Conservation (phyloP, 192 early-diverging fungal genomes). For the Piromyces sp. region DNA sequence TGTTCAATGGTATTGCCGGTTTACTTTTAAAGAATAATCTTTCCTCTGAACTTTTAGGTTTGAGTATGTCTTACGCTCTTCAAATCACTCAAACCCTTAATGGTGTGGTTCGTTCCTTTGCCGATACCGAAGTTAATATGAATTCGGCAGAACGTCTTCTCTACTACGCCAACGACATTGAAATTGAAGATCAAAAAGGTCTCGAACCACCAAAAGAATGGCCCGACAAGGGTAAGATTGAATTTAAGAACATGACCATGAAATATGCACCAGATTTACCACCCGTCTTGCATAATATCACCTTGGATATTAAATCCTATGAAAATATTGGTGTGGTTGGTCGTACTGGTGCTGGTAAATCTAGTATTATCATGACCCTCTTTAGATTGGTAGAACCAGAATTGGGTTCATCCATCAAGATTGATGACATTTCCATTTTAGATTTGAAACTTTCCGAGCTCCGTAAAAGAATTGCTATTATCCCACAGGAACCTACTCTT, state of each 20-base stretch:
- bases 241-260: slow-evolving; percentile 18
- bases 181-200: slow-evolving; percentile 14
- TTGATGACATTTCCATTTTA: not conserved
- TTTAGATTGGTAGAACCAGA: too few species aligned
- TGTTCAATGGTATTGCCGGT: slow-evolving; percentile 56
- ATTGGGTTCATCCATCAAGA: not conserved
- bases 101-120: slow-evolving; percentile 61
- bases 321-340: slow-evolving; percentile 87
- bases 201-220: slow-evolving; percentile 12
- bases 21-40: slow-evolving; percentile 36
- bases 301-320: slow-evolving; percentile 42
- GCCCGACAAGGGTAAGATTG: slow-evolving; percentile 25
- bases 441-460: slow-evolving; percentile 4
- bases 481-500: slow-evolving; percentile 79
- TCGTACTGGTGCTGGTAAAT: slow-evolving; percentile 10
- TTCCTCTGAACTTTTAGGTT: slow-evolving; percentile 48
- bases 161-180: slow-evolving; percentile 19
- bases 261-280: slow-evolving; percentile 17
- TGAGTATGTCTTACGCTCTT: slow-evolving; percentile 64
- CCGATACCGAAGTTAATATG: slow-evolving; percentile 42
- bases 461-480: slow-evolving; percentile 53
- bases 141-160: slow-evolving; percentile 35
- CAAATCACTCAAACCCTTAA: slow-evolving; percentile 61
- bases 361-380: too few species aligned
- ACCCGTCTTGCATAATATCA: slow-evolving; percentile 60